Conservation (phyloP, 2,329 filamentous ascomycete species). For the Leptoxyphium fumago region DNA sequence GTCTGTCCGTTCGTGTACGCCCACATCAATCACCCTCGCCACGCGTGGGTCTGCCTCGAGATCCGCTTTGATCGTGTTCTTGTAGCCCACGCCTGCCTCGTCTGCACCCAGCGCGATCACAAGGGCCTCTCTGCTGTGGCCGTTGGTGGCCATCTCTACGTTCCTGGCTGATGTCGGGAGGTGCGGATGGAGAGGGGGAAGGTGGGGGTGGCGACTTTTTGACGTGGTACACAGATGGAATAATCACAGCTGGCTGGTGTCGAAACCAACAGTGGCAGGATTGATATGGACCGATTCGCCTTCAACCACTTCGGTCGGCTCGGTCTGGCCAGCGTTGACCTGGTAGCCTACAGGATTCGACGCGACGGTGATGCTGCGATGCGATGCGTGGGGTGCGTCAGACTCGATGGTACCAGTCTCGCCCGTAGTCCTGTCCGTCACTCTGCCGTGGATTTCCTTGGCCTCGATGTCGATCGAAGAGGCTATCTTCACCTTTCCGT, state of each 20-base stretch:
- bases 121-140: conserved; percentile 5
- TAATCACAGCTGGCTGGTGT: conserved; percentile 18
- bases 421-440: conserved; percentile 22
- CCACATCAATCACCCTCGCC: conserved; percentile 56
- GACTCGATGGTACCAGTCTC: conserved; percentile 22
- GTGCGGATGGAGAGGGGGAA: not conserved
- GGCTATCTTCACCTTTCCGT: conserved; percentile 21
- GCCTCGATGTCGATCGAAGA: conserved; percentile 26
- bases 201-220: not conserved
- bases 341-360: conserved; percentile 23
- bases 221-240: not conserved
- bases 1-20: conserved; percentile 49
- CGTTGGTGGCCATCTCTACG: conserved; percentile 9
- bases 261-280: conserved; percentile 12
- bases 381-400: conserved; percentile 19
- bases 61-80: conserved; percentile 60
- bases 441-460: conserved; percentile 23
- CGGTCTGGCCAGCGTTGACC: conserved; percentile 14
- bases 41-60: conserved; percentile 55
- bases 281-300: conserved; percentile 6
- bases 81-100: conserved; percentile 66
- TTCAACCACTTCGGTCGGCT: conserved; percentile 6
- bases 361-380: conserved; percentile 19
- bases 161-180: not conserved
- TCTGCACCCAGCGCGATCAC: conserved; percentile 50